Conservation (phyloP, 2,329 filamentous ascomycete genomes). For the Nothophaeocryptopus gaeumannii region DNA sequence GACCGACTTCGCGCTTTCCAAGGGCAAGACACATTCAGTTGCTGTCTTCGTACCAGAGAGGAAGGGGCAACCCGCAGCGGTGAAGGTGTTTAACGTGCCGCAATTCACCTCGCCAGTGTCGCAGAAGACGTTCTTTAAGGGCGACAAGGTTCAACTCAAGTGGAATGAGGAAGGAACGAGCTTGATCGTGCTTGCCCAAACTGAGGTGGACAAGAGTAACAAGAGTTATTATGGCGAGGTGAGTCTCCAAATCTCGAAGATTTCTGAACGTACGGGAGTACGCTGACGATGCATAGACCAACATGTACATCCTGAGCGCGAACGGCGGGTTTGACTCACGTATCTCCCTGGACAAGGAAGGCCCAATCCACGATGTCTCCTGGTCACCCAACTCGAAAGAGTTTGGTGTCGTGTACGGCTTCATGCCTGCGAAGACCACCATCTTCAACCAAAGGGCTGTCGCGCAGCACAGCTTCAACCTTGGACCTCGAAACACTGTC, state of each 20-base stretch:
- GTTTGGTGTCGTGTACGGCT: slow-evolving; percentile 96
- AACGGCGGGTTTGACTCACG: slow-evolving; percentile 90
- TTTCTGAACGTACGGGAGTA: too few species aligned
- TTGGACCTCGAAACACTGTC: slow-evolving; percentile 90
- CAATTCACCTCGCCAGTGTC: slow-evolving; percentile 79
- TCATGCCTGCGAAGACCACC: slow-evolving; percentile 98
- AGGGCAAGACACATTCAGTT: slow-evolving; percentile 84
- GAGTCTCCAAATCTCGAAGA: too few species aligned
- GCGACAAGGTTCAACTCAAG: slow-evolving; percentile 97
- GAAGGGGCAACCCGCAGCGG: slow-evolving; percentile 86
- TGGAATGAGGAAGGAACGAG: slow-evolving; percentile 94
- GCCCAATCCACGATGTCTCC: slow-evolving; percentile 95
- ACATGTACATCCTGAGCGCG: slow-evolving; percentile 88
- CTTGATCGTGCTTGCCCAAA: slow-evolving; percentile 91
- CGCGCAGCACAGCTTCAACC: slow-evolving; percentile 77
- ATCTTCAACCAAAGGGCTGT: slow-evolving; percentile 92
- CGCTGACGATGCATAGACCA: slow-evolving; percentile 54
- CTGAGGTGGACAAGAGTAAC: slow-evolving; percentile 95
- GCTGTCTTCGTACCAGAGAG: slow-evolving; percentile 94
- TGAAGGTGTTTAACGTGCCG: slow-evolving; percentile 92
- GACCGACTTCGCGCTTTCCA: slow-evolving; percentile 81
- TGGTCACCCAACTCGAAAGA: slow-evolving; percentile 98
- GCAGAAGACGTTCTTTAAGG: slow-evolving; percentile 99
- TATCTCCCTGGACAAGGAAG: slow-evolving; percentile 81
- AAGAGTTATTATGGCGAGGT: slow-evolving; percentile 96